Base-by-base conservation (phyloP, 148 eudicot genomes). In the Hydrangea macrophylla region DNA sequence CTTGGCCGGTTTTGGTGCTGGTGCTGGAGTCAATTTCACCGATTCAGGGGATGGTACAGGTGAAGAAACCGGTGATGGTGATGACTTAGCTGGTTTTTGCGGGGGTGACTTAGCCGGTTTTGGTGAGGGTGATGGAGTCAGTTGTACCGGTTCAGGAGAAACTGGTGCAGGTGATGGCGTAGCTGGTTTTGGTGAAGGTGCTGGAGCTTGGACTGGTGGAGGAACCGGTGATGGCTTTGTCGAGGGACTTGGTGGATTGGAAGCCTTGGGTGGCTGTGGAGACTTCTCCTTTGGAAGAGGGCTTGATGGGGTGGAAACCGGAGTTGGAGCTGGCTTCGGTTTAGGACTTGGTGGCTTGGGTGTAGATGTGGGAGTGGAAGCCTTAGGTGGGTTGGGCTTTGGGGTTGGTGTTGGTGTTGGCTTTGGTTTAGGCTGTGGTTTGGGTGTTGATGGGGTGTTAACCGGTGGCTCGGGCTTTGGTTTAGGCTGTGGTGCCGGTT, bases 31-130 rank as follows among this genome's bases (percentile, higher is more conserved):
- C 10, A 36, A 36, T 20, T 25, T 12, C 42, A n/a, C 11, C 45
- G 37, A 17, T 1, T 42, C 57, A 0, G 81, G 68, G 0, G 75
- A 42, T 31, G 55, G 65, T 61, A 69, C 68, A 11, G 70, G 60
- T 0, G 62, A 33, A 27, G 27, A 17, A 9, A 33, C 60, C 20
- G 73, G 65, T 59, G 45, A 12, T 53, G 62, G 61, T 51, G 74
- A 55, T 40, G 71, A 55, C 1, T 54, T 30, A 33, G 31, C 26
- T 25, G 61, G 48, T 42, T 42, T 56, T 0, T 65, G 75, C 0
- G 70, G 65, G 12, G 70, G 70, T 44, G n/a, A 42, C 1, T 1
- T 7, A 4, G 8, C 39, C 18, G 67, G 66, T 55, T 4, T 23
- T 2, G 60, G 60, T 27, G 60, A 27, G 60, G 40, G 26, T 54